A percentile compares a stretch with the other conserved stretches of the same genome.
Evolutionary conservation across 805 yeast genomes (phyloP).

Genomic region (Candida railenensis): DNA sequence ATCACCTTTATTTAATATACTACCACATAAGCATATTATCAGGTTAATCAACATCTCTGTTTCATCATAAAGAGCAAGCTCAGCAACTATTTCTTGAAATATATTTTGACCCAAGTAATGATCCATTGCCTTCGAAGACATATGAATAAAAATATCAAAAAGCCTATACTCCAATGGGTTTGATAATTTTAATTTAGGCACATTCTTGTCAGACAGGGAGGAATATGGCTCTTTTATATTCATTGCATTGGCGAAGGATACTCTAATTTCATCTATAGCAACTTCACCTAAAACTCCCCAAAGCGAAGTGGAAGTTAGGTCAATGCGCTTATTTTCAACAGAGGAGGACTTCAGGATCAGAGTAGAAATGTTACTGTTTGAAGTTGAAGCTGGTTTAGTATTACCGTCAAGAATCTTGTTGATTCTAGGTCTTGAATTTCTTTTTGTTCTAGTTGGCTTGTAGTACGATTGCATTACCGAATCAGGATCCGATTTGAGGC

Average conservation of each 20-base stretch:
- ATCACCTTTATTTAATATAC: constrained; percentile 28
- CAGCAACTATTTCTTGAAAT: constrained; percentile 31
- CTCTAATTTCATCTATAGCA: background rate
- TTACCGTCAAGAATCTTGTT: constrained; percentile 16
- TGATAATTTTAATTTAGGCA: constrained; percentile 12
- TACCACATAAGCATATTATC: constrained; percentile 37
- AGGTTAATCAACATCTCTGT: constrained; percentile 36
- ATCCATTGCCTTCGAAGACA: constrained; percentile 29
- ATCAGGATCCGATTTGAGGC: background rate
- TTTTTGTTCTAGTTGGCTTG: constrained; percentile 37
- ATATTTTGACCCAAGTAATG: constrained; percentile 28
- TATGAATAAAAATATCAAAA: constrained; percentile 32
- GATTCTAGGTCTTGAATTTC: constrained; percentile 36
- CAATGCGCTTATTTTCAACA: background rate
- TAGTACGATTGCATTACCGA: constrained; percentile 12
- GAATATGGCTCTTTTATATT: too few species aligned
- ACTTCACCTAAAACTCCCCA: background rate
- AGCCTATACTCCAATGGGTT: constrained; percentile 27
- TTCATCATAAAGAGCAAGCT: constrained; percentile 37
- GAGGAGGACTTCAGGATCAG: background rate
- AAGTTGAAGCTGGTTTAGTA: background rate
- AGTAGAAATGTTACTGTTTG: background rate
- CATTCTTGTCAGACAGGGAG: constrained; percentile 5
- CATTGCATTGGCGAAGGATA: background rate
- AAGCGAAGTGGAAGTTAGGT: background rate